phyloP scores from a whole-genome alignment of 2,329 filamentous ascomycete genomes.

The Gaeumannomyces tritici region DNA sequence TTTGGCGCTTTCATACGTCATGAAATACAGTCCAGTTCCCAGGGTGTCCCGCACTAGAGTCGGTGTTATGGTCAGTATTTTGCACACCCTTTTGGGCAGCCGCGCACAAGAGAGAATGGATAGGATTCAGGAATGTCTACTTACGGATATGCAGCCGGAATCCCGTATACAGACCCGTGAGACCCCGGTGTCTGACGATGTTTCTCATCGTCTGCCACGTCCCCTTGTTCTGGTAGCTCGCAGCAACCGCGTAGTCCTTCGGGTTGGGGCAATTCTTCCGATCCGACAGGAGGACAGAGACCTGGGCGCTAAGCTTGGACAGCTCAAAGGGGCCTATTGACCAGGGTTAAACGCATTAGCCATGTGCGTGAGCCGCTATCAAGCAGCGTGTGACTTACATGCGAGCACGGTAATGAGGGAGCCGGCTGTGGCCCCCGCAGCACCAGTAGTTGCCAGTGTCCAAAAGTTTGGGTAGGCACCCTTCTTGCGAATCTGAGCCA shows the following conservation, averaged over 20 bases:
- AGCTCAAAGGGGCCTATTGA: conserved; percentile 67
- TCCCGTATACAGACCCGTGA: conserved; percentile 68
- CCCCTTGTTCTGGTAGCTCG: conserved; percentile 69
- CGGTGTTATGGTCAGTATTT: neutral
- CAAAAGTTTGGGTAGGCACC: conserved; percentile 64
- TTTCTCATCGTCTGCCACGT: conserved; percentile 68
- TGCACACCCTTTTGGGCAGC: neutral
- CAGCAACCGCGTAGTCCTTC: conserved; percentile 48
- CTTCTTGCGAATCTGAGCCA: conserved; percentile 60
- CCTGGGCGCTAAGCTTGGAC: conserved; percentile 81
- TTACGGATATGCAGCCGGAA: conserved; percentile 69
- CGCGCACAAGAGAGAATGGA: neutral
- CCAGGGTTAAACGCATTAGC: neutral
- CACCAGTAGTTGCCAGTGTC: conserved; percentile 67
- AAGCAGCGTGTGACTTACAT: conserved; percentile 36
- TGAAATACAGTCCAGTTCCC: conserved; percentile 79
- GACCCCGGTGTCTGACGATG: conserved; percentile 65
- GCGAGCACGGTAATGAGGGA: conserved; percentile 72
- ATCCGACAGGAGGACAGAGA: conserved; percentile 66
- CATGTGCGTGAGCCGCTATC: neutral
- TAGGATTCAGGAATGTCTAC: conserved; percentile 16
- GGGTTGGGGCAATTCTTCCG: conserved; percentile 34
- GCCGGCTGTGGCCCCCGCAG: conserved; percentile 69
- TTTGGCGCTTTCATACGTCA: conserved; percentile 81
- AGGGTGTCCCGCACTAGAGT: conserved; percentile 66